phyloP scores from a whole-genome alignment of 1,284 basidiomycete species.

The Ustilago xerochloae region DNA sequence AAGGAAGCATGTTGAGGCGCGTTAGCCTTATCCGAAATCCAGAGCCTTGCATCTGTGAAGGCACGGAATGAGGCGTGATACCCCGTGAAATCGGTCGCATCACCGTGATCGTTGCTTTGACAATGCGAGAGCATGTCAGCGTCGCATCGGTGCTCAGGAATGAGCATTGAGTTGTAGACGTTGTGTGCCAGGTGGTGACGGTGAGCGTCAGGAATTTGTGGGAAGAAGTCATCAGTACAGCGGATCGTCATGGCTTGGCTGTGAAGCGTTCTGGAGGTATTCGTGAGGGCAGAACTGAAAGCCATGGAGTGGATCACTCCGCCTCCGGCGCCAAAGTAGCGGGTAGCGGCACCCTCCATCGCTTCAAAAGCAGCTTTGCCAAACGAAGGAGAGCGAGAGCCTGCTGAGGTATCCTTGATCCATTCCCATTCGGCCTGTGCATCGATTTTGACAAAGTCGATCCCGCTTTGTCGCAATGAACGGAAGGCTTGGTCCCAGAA shows the following conservation, averaged over 20 bases:
- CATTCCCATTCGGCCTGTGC: slow-evolving; percentile 61
- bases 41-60: slow-evolving; percentile 49
- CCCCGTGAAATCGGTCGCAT: slow-evolving; percentile 20
- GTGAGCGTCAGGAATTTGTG: slow-evolving; percentile 56
- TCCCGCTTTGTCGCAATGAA: slow-evolving; percentile 49
- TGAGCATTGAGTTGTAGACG: slow-evolving; percentile 46
- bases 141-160: slow-evolving; percentile 48
- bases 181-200: slow-evolving; percentile 62
- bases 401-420: slow-evolving; percentile 6
- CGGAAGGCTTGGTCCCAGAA: slow-evolving; percentile 62
- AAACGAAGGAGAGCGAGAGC: neutral
- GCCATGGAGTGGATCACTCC: slow-evolving; percentile 64
- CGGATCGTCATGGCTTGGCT: slow-evolving; percentile 24
- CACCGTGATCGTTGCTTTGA: slow-evolving; percentile 10
- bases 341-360: slow-evolving; percentile 47
- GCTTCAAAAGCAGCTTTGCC: slow-evolving; percentile 29
- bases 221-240: slow-evolving; percentile 62
- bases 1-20: slow-evolving; percentile 12
- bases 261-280: slow-evolving; percentile 32
- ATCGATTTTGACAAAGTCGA: slow-evolving; percentile 67
- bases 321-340: slow-evolving; percentile 49
- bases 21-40: slow-evolving; percentile 33
- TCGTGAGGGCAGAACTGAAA: slow-evolving; percentile 22
- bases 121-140: slow-evolving; percentile 64
- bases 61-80: slow-evolving; percentile 59